Evolutionary conservation across 2,329 filamentous ascomycete species (phyloP), one percentile per base, ranked within the genome.

Genomic region (Periconia sp.): DNA sequence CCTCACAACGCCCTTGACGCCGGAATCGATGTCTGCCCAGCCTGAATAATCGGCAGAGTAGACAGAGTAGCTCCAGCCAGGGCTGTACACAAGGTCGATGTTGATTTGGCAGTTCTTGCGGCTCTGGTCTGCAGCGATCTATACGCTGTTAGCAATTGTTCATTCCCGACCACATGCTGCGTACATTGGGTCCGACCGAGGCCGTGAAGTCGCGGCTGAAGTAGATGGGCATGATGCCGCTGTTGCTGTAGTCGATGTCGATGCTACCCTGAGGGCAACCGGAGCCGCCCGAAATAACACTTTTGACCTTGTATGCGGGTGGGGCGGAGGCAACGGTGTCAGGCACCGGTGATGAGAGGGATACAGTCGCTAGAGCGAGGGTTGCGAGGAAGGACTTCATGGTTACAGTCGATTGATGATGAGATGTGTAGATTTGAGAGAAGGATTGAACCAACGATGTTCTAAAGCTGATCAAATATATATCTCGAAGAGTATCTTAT

Each of bases 81-180:
- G 56, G 17, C 40, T 60, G 50, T 55, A 70, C 40, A 61, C 41
- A 17, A 65, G 49, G n/a, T 51, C 49, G 43, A 71, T 50, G 47
- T 66, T 69, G 41, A 71, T 52, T 37, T 71, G 67, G 59, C 66
- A 71, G 57, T 66, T 66, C 43, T 71, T 70, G 47, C 68, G 65
- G 13, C 60, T 62, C 19, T 68, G 54, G 28, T 56, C 52, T 31
- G 54, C 37, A 2, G 50, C 29, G 19, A 59, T n/a, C n/a, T n/a
- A n/a, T n/a, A n/a, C n/a, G n/a, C n/a, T n/a, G n/a, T n/a, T n/a
- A n/a, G n/a, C n/a, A n/a, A n/a, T n/a, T n/a, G n/a, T n/a, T n/a
- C n/a, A n/a, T n/a, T n/a, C n/a, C n/a, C n/a, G n/a, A n/a, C n/a
- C n/a, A n/a, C n/a, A n/a, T n/a, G n/a, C n/a, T n/a, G n/a, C n/a